A percentile compares a stretch with the other conserved stretches of the same genome.
Evolutionary conservation across 345 rosid genomes (phyloP).

Genomic region (Rhizophora mangle): DNA sequence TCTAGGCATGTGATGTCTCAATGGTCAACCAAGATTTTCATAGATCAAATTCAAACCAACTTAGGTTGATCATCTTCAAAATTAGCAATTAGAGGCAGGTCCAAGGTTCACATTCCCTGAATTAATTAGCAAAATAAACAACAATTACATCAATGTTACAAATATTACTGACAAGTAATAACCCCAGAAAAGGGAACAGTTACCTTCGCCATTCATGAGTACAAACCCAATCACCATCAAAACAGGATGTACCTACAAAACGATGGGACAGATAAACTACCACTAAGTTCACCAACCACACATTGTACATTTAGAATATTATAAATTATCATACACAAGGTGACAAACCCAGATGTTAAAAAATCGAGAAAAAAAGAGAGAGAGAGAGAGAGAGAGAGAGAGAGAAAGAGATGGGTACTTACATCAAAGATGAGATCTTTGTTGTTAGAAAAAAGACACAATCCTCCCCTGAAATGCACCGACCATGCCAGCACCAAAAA

Average conservation of each 20-base stretch:
- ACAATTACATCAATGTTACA: no score
- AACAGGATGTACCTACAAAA: slow-evolving; percentile 55
- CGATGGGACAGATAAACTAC: background rate
- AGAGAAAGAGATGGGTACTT: background rate
- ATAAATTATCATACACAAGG: background rate
- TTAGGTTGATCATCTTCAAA: no score
- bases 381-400: background rate
- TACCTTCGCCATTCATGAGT: slow-evolving; percentile 56
- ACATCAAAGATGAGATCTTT: slow-evolving; percentile 93
- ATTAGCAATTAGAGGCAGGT: no score
- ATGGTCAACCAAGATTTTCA: no score
- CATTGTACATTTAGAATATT: no score
- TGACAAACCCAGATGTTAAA: background rate
- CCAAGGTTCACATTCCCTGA: no score
- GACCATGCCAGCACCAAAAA: slow-evolving; percentile 68
- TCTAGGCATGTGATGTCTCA: no score
- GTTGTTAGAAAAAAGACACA: slow-evolving; percentile 79
- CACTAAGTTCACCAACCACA: no score
- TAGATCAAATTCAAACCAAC: no score
- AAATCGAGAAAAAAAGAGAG: background rate
- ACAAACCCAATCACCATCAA: slow-evolving; percentile 49
- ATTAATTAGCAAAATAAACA: no score
- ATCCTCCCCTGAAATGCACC: slow-evolving; percentile 78
- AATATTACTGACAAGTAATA: background rate
- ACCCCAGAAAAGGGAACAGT: slow-evolving; percentile 2